Percentiles rank a stretch among this genome's conserved stretches.
phyloP scores from a whole-genome alignment of 441 rosid species.

The Biscutella laevigata region DNA sequence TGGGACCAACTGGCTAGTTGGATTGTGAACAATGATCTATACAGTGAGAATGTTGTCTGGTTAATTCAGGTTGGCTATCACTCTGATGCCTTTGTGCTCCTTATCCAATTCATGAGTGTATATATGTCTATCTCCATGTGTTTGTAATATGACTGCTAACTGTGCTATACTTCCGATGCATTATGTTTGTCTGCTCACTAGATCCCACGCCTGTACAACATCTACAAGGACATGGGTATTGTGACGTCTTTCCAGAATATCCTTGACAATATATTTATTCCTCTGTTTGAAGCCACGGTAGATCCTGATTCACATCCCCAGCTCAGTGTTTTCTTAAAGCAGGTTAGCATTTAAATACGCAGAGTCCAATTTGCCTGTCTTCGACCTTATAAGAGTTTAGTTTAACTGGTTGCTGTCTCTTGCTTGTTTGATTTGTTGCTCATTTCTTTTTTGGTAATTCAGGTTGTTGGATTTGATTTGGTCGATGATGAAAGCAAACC shows the following conservation, averaged over 20 bases:
- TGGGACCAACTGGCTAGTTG: conserved; percentile 99
- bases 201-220: conserved; percentile 93
- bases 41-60: conserved; percentile 97
- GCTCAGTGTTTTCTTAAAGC: conserved; percentile 86
- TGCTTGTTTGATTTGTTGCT: conserved; percentile 14
- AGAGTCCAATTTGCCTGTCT: not conserved
- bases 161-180: not conserved
- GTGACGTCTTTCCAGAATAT: conserved; percentile 98
- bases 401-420: not conserved
- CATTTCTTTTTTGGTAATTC: conserved; percentile 21
- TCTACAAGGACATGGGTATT: conserved; percentile 98
- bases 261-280: conserved; percentile 91
- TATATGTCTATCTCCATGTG: not conserved
- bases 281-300: conserved; percentile 92
- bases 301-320: conserved; percentile 99
- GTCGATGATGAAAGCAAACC: conserved; percentile 99
- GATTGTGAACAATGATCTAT: conserved; percentile 95
- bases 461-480: conserved; percentile 98
- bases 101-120: not conserved
- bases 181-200: conserved; percentile 28
- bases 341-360: conserved; percentile 38
- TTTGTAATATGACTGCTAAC: conserved; percentile 8
- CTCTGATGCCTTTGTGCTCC: conserved; percentile 5
- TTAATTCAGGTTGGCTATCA: conserved; percentile 70
- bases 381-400: conserved; percentile 8